Evolutionary conservation across 2,329 filamentous ascomycete genomes (phyloP).

Genomic region (Coleophoma crateriformis): DNA sequence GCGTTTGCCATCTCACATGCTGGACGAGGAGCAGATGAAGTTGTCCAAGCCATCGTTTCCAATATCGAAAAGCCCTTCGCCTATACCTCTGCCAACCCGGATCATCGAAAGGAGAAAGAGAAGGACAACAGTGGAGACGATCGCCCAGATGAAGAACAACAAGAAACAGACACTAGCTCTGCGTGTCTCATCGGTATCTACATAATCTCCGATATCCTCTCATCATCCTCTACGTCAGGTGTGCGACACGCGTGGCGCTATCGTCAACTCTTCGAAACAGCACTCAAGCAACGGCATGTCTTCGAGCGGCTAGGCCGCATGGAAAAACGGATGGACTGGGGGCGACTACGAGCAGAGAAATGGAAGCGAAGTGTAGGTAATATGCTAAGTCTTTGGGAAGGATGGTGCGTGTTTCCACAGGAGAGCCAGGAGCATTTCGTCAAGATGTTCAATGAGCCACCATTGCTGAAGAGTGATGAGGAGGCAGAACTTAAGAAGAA

Average conservation of each 20-base stretch:
- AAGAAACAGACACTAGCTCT: conserved; percentile 59
- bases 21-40: conserved; percentile 78
- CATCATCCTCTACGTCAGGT: conserved; percentile 55
- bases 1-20: conserved; percentile 87
- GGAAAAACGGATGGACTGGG: conserved; percentile 60
- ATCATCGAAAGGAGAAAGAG: conserved; percentile 34
- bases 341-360: conserved; percentile 59
- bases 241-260: conserved; percentile 67
- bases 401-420: conserved; percentile 68
- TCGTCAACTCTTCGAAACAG: conserved; percentile 56
- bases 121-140: conserved; percentile 29
- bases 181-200: conserved; percentile 79
- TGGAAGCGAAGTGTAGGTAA: conserved; percentile 56
- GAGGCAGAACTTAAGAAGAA: conserved; percentile 23
- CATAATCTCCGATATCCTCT: conserved; percentile 65
- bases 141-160: conserved; percentile 31
- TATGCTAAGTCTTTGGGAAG: conserved; percentile 56
- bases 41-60: conserved; percentile 80
- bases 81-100: conserved; percentile 64
- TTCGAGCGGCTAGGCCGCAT: conserved; percentile 61
- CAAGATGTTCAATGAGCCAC: conserved; percentile 66
- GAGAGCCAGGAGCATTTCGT: conserved; percentile 69
- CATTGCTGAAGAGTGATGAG: conserved; percentile 38
- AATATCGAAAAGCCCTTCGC: conserved; percentile 77
- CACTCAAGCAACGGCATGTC: conserved; percentile 50